A percentile compares a stretch with the other conserved stretches of the same genome.
phyloP scores from a whole-genome alignment of 208 protist species.

The Leishmania major region DNA sequence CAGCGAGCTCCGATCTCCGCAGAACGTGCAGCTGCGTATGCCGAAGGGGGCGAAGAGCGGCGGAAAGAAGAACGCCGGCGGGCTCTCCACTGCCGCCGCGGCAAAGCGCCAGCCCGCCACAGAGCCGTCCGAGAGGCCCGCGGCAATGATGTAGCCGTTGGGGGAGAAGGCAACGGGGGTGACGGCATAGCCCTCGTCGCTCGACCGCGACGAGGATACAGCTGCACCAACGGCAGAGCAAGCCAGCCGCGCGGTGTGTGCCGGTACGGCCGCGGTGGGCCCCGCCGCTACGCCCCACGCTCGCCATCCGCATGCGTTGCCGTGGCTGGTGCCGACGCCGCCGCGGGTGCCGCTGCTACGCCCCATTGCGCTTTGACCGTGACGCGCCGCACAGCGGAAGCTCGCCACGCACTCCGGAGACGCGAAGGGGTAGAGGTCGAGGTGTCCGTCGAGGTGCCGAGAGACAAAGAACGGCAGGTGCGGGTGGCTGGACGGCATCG shows the following conservation, averaged over 20 bases:
- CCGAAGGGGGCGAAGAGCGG: conserved; percentile 49
- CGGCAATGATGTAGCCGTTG: conserved; percentile 72
- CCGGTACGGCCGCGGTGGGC: background rate
- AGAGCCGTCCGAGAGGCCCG: conserved; percentile 73
- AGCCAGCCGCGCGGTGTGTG: background rate
- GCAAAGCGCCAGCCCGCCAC: conserved; percentile 73
- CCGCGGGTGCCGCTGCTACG: background rate
- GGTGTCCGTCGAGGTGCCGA: conserved; percentile 54
- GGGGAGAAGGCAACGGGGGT: conserved; percentile 63
- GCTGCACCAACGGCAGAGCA: background rate
- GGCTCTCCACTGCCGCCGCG: conserved; percentile 28
- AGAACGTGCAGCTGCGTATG: conserved; percentile 62
- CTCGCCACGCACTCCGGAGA: conserved; percentile 67
- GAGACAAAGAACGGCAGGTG: conserved; percentile 84
- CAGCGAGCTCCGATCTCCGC: conserved; percentile 63
- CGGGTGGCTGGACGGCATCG: conserved; percentile 61
- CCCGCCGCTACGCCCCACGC: conserved; percentile 5
- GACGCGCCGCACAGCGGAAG: conserved; percentile 48
- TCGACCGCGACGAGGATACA: background rate
- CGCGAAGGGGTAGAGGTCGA: conserved; percentile 85
- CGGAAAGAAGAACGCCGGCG: conserved; percentile 45
- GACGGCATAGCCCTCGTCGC: conserved; percentile 31
- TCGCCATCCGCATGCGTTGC: conserved; percentile 3
- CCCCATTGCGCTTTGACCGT: background rate
- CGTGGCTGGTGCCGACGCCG: background rate